These are phyloP conservation scores for Amanita phalloides DNA, from an alignment of 768 basidiomycete genomes.

Conservation along the genomic window DNA sequence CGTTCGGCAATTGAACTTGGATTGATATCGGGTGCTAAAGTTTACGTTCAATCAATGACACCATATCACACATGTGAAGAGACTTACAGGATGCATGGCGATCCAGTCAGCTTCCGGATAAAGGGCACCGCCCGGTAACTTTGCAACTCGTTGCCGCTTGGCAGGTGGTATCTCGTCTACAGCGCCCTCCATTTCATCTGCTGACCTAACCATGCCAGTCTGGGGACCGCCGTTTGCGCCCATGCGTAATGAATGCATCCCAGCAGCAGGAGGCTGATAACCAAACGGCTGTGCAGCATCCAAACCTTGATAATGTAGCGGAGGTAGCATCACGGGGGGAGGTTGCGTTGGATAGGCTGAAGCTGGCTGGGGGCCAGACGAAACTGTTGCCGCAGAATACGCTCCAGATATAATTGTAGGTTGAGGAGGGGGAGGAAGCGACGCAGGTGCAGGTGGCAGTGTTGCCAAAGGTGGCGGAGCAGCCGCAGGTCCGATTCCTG, in stretches of 20 bases:
- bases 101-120: conserved; percentile 91
- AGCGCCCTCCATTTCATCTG: conserved; percentile 71
- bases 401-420: conserved; percentile 32
- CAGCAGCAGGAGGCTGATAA: conserved; percentile 57
- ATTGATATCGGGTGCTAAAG: conserved; percentile 79
- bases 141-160: conserved; percentile 81
- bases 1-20: conserved; percentile 71
- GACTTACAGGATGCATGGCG: conserved; percentile 69
- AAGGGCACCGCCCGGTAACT: conserved; percentile 71
- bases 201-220: conserved; percentile 64
- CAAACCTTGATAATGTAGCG: conserved; percentile 76
- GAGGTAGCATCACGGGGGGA: conserved; percentile 72
- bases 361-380: conserved; percentile 87
- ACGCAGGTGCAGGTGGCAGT: conserved; percentile 60
- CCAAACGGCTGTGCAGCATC: conserved; percentile 72
- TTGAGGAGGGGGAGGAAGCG: conserved; percentile 64
- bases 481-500: conserved; percentile 79
- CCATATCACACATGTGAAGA: background rate
- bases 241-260: conserved; percentile 61
- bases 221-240: conserved; percentile 48
- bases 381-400: conserved; percentile 77
- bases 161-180: conserved; percentile 64
- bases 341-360: conserved; percentile 49
- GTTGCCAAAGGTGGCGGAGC: conserved; percentile 48
- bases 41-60: background rate